phyloP scores from a whole-genome alignment of 495 filamentous ascomycete species.

The Neurospora africana region DNA sequence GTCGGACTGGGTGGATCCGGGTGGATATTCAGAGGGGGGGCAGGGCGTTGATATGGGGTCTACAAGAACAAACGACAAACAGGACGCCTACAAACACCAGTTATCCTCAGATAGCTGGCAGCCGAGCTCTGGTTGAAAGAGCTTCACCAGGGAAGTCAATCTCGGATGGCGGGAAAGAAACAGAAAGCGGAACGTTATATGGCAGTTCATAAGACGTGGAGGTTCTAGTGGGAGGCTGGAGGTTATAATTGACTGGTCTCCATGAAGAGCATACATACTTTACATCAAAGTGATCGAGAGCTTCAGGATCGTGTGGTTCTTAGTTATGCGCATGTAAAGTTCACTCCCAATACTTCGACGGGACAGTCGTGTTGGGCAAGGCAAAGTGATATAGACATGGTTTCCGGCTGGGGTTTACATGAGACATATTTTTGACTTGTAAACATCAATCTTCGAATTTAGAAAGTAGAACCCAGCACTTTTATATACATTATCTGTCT shows the following conservation, averaged over 20 bases:
- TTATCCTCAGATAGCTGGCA: not conserved
- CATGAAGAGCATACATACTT: not conserved
- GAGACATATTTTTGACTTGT: not conserved
- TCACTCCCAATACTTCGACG: no score
- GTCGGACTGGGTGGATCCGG: not conserved
- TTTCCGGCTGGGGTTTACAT: not conserved
- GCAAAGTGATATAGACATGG: not conserved
- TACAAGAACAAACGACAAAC: not conserved
- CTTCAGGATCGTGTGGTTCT: not conserved
- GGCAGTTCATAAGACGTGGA: not conserved
- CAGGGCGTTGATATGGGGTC: not conserved
- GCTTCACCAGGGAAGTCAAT: not conserved
- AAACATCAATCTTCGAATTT: not conserved
- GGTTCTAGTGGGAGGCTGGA: not conserved
- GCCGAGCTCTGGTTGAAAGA: not conserved
- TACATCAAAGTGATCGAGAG: not conserved
- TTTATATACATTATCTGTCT: not conserved
- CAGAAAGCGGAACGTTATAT: not conserved
- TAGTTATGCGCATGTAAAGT: no score
- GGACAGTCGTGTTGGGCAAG: no score
- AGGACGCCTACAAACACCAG: not conserved
- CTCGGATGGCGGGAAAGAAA: not conserved
- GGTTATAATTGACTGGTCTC: not conserved
- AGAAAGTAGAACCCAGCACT: not conserved
- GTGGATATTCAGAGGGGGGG: not conserved